Evolutionary conservation across 1,139 yeast genomes (phyloP).

Genomic region (Pichia sp.): DNA sequence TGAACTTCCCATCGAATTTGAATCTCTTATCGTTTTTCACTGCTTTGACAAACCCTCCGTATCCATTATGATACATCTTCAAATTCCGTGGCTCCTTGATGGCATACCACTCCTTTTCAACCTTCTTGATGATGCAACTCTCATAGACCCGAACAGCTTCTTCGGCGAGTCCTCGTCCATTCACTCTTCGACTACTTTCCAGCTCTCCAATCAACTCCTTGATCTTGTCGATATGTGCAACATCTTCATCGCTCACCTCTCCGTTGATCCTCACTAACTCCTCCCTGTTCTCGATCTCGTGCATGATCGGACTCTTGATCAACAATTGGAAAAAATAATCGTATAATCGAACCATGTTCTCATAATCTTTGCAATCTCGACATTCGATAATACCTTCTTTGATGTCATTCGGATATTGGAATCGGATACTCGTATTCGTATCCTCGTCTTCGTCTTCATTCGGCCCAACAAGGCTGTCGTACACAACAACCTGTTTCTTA

Average conservation of each 20-base stretch:
- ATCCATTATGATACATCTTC: conserved; percentile 2
- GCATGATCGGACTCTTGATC: neutral
- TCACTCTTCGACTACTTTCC: neutral
- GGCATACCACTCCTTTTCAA: conserved; percentile 12
- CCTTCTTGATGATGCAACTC: neutral
- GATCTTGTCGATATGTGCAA: neutral
- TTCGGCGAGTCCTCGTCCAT: neutral
- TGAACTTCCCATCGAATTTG: conserved; percentile 1
- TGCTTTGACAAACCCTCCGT: neutral
- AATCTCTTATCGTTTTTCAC: neutral
- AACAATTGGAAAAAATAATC: conserved; percentile 11
- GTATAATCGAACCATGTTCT: conserved; percentile 7
- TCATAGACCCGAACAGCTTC: neutral
- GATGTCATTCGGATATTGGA: conserved; percentile 2
- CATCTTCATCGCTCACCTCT: conserved; percentile 8
- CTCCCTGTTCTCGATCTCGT: conserved; percentile 4
- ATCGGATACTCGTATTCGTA: conserved; percentile 1
- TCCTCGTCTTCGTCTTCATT: neutral
- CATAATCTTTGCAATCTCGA: conserved; percentile 6
- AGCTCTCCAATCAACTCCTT: conserved; percentile 1
- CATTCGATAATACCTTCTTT: conserved; percentile 7
- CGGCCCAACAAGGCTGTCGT: conserved; percentile 9
- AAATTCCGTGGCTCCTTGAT: conserved; percentile 12
- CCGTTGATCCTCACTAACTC: neutral
- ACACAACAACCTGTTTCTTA: conserved; percentile 1